phyloP scores from a whole-genome alignment of 176 grass and related monocot species.

The Poa annua region DNA sequence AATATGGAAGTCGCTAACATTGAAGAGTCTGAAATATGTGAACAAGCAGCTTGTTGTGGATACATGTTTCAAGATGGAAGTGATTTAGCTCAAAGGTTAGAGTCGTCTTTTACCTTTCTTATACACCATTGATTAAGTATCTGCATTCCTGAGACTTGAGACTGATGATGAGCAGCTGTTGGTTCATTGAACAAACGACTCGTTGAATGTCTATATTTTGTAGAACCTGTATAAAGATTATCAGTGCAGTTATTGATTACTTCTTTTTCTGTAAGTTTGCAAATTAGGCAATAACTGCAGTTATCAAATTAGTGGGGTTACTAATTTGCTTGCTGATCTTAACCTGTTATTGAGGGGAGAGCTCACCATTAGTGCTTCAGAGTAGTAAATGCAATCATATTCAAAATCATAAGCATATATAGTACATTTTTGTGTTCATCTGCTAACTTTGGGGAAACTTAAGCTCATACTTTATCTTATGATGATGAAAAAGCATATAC shows the following conservation, averaged over 20 bases:
- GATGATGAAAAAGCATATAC: not conserved
- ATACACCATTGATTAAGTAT: conserved; percentile 26
- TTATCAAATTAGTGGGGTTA: conserved; percentile 25
- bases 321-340: not conserved
- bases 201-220: not conserved
- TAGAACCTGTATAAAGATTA: not conserved
- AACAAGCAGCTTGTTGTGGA: conserved; percentile 67
- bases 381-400: not conserved
- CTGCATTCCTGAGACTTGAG: not conserved
- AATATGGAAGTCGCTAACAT: conserved; percentile 54
- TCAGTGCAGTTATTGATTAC: not conserved
- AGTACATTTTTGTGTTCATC: conserved; percentile 16
- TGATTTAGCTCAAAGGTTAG: conserved; percentile 64
- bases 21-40: conserved; percentile 65
- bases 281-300: conserved; percentile 3
- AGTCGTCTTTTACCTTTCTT: conserved; percentile 23
- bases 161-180: conserved; percentile 27
- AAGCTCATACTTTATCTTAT: not conserved
- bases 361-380: not conserved
- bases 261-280: conserved; percentile 26
- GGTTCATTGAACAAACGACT: conserved; percentile 10
- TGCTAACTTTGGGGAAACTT: conserved; percentile 12
- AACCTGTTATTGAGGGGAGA: not conserved
- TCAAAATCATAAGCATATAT: conserved; percentile 2
- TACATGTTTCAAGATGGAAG: conserved; percentile 68